These are phyloP conservation scores for Colletotrichum sp. DNA, from an alignment of 2,329 filamentous ascomycete genomes.

Conservation along the genomic window DNA sequence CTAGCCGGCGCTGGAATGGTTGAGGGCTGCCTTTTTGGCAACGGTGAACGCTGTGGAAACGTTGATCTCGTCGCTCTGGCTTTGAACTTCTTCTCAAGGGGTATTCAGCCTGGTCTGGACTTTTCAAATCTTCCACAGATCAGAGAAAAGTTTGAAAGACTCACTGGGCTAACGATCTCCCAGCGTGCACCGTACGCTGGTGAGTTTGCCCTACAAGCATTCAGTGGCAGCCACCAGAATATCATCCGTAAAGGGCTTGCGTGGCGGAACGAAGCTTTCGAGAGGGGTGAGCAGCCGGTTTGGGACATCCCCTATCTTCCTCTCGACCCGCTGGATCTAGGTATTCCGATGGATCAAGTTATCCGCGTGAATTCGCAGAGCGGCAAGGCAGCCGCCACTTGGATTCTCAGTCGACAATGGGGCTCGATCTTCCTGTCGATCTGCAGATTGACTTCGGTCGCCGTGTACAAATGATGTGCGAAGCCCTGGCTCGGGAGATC, in stretches of 20 bases:
- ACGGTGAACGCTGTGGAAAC: background rate
- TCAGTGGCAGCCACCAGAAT: slow-evolving; percentile 1
- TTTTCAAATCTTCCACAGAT: background rate
- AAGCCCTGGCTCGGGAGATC: slow-evolving; percentile 3
- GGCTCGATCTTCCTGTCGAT: background rate
- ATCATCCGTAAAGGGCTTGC: background rate
- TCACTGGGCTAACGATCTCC: background rate
- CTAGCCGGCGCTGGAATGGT: background rate
- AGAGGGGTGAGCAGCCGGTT: background rate
- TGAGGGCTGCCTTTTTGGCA: slow-evolving; percentile 1
- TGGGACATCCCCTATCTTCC: slow-evolving; percentile 6
- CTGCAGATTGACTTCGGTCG: background rate
- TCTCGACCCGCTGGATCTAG: background rate
- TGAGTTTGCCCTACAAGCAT: background rate
- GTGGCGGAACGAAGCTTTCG: background rate
- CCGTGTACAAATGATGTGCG: slow-evolving; percentile 3
- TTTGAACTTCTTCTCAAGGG: background rate
- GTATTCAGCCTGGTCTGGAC: background rate
- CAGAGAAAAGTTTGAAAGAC: background rate
- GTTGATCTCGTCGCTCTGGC: background rate
- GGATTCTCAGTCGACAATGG: background rate
- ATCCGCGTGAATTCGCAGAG: background rate
- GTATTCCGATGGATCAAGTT: background rate
- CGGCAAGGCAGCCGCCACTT: background rate
- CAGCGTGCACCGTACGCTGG: background rate